A percentile compares a stretch with the other conserved stretches of the same genome.
Evolutionary conservation across 2,329 filamentous ascomycete genomes (phyloP).

Genomic region (Diplodia corticola): DNA sequence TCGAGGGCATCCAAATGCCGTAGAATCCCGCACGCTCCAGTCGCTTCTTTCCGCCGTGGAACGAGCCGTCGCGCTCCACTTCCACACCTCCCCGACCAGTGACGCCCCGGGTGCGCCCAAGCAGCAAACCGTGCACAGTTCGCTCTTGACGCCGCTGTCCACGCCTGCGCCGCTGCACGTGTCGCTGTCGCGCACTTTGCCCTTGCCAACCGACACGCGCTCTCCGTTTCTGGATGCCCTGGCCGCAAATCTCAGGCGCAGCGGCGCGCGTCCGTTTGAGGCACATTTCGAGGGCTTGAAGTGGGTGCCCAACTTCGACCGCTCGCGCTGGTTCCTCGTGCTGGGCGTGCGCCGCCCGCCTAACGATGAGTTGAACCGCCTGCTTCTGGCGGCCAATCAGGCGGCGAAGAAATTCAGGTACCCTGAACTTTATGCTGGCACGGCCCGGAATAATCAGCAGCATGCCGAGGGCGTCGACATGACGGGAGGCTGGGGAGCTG

Average conservation of each 20-base stretch:
- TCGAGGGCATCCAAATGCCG: conserved; percentile 41
- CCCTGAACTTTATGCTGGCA: conserved; percentile 64
- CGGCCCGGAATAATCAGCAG: conserved; percentile 31
- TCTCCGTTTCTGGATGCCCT: conserved; percentile 65
- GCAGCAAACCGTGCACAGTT: conserved; percentile 12
- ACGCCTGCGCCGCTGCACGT: conserved; percentile 78
- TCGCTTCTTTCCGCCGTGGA: conserved; percentile 34
- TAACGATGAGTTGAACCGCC: conserved; percentile 42
- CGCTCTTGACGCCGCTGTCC: conserved; percentile 29
- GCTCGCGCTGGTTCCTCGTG: conserved; percentile 80
- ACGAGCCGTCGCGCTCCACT: neutral
- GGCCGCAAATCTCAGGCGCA: conserved; percentile 40
- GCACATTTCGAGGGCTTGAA: conserved; percentile 51
- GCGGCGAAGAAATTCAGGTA: conserved; percentile 63
- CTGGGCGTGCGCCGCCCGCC: conserved; percentile 55
- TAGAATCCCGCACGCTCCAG: conserved; percentile 34
- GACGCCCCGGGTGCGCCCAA: neutral
- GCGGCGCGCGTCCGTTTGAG: conserved; percentile 52
- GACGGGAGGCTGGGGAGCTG: conserved; percentile 3
- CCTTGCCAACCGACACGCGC: conserved; percentile 71
- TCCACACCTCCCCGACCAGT: conserved; percentile 19
- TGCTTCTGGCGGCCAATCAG: conserved; percentile 69
- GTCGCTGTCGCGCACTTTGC: conserved; percentile 80
- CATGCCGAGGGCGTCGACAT: conserved; percentile 32
- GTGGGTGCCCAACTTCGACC: conserved; percentile 68